Conservation (phyloP, 306 rosid species). For the Cucurbita maxima region DNA sequence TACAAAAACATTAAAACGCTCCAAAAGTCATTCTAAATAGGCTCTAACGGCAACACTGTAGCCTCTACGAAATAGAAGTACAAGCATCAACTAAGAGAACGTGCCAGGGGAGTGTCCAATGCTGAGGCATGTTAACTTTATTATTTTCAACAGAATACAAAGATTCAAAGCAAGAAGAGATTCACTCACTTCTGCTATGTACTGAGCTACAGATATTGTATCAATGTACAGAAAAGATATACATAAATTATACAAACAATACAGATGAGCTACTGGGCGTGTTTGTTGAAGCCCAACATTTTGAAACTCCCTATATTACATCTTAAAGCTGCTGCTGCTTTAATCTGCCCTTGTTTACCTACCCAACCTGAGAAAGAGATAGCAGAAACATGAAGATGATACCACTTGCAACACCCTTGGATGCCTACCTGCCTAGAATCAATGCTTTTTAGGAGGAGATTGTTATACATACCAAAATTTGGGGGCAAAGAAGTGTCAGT, state of each 20-base stretch:
- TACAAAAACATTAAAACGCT: no score
- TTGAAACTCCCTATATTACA: neutral
- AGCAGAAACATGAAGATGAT: neutral
- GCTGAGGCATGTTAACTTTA: neutral
- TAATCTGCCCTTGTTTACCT: neutral
- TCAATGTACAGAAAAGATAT: conserved; percentile 7
- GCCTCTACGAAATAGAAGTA: no score
- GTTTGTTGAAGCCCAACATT: neutral
- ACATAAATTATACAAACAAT: neutral
- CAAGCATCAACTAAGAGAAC: no score
- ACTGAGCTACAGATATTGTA: neutral
- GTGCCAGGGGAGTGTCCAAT: neutral
- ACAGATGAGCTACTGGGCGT: neutral
- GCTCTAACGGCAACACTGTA: no score
- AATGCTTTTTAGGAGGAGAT: neutral
- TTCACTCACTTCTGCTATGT: neutral
- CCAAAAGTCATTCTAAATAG: no score
- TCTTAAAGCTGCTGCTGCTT: neutral
- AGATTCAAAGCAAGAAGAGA: neutral
- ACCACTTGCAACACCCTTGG: neutral
- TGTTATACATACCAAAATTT: conserved; percentile 23
- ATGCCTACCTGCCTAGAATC: neutral
- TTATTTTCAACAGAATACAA: neutral
- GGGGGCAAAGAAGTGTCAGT: conserved; percentile 33
- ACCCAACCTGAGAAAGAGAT: conserved; percentile 6